These are phyloP conservation scores for Termitomyces heimii DNA, from an alignment of 768 basidiomycete genomes.

Conservation along the genomic window DNA sequence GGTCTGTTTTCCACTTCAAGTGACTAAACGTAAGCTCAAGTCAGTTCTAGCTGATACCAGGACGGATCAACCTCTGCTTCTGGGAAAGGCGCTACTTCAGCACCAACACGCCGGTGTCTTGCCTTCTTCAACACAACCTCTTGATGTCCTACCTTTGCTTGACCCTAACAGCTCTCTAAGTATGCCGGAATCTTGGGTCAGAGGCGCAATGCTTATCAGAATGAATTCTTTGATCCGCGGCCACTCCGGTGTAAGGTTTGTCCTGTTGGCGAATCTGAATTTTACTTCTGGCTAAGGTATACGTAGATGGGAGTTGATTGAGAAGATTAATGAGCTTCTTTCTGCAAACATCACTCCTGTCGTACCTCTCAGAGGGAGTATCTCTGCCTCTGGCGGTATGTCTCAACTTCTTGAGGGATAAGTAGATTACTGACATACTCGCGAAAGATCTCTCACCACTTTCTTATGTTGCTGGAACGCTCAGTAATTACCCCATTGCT, in stretches of 20 bases:
- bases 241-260: conserved; percentile 67
- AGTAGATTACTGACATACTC: neutral
- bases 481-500: conserved; percentile 29
- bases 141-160: conserved; percentile 52
- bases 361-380: conserved; percentile 77
- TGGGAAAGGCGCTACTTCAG: conserved; percentile 65
- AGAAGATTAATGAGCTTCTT: conserved; percentile 61
- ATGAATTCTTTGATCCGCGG: conserved; percentile 81
- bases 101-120: conserved; percentile 71
- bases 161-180: conserved; percentile 60
- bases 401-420: neutral
- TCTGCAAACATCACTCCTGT: conserved; percentile 59
- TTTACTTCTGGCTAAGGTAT: neutral
- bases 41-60: conserved; percentile 57
- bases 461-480: conserved; percentile 62
- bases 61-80: conserved; percentile 54
- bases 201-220: conserved; percentile 71
- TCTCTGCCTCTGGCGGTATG: conserved; percentile 73
- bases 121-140: conserved; percentile 43
- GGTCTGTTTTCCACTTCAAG: conserved; percentile 28
- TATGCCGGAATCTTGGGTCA: conserved; percentile 88
- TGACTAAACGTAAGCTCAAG: neutral
- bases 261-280: neutral
- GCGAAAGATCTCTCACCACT: conserved; percentile 41
- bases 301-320: conserved; percentile 60